These are phyloP conservation scores for Fraxinus angustifolia DNA, from an alignment of 305 asterid species.

Conservation along the genomic window DNA sequence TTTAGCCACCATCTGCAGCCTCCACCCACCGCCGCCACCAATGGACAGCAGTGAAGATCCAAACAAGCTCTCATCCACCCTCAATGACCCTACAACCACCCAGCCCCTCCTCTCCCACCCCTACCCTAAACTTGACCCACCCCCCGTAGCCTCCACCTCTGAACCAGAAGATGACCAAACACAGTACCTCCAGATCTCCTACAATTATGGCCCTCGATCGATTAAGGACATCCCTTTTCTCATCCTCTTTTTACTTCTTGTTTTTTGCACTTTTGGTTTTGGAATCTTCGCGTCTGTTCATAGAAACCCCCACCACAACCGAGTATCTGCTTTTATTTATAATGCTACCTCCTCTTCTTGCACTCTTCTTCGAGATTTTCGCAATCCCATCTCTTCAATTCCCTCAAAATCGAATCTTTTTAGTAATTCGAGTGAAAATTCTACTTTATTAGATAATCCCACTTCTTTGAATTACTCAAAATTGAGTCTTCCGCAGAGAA, in stretches of 20 bases:
- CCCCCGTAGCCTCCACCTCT: conserved; percentile 47
- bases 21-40: conserved; percentile 30
- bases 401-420: conserved; percentile 12
- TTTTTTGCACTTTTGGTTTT: conserved; percentile 61
- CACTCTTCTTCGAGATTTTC: conserved; percentile 29
- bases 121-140: conserved; percentile 31
- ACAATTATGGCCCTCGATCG: conserved; percentile 62
- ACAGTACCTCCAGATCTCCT: conserved; percentile 83
- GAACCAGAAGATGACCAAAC: conserved; percentile 52
- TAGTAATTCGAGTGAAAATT: neutral
- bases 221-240: conserved; percentile 64
- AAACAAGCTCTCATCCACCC: conserved; percentile 44
- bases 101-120: conserved; percentile 61
- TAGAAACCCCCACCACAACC: conserved; percentile 55
- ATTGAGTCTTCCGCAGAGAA: conserved; percentile 1
- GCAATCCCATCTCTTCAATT: conserved; percentile 16
- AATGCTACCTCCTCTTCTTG: conserved; percentile 57
- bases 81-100: conserved; percentile 36
- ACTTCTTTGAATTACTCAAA: conserved; percentile 10
- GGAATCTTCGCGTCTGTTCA: conserved; percentile 75
- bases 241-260: conserved; percentile 51
- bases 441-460: neutral
- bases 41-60: conserved; percentile 65
- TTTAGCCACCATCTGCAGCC: neutral
- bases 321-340: conserved; percentile 46